Conservation (phyloP, 2,329 filamentous ascomycete species). For the Aaosphaeria pasadenensis region DNA sequence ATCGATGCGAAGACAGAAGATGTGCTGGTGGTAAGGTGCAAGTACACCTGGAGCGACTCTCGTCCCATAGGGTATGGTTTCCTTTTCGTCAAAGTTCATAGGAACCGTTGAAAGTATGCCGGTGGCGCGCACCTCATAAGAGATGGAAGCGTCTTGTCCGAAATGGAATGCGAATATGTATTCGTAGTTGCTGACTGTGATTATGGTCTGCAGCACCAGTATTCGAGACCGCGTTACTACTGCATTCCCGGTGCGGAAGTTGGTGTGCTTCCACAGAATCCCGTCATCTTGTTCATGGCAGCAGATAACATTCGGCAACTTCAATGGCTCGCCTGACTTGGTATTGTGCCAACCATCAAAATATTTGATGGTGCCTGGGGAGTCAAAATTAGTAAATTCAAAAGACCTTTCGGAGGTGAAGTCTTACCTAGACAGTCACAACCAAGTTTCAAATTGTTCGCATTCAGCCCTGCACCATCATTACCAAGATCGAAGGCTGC, state of each 20-base stretch:
- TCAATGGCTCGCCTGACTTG: slow-evolving; percentile 31
- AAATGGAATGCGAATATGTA: slow-evolving; percentile 13
- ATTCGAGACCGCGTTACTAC: slow-evolving; percentile 7
- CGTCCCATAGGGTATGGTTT: slow-evolving; percentile 8
- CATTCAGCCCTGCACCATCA: slow-evolving; percentile 41
- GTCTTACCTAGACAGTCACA: slow-evolving; percentile 43
- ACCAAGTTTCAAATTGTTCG: slow-evolving; percentile 43
- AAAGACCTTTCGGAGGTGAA: neutral
- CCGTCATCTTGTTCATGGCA: slow-evolving; percentile 59
- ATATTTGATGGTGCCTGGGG: slow-evolving; percentile 36
- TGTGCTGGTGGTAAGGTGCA: slow-evolving; percentile 14
- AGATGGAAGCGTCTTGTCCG: slow-evolving; percentile 10
- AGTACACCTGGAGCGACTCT: slow-evolving; percentile 11
- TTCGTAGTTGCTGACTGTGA: slow-evolving; percentile 11
- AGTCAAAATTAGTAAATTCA: neutral
- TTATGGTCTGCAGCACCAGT: neutral
- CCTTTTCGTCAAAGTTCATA: slow-evolving; percentile 12
- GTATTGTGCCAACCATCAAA: slow-evolving; percentile 41
- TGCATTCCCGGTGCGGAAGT: slow-evolving; percentile 12
- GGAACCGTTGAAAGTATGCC: slow-evolving; percentile 13
- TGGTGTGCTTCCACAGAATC: slow-evolving; percentile 17
- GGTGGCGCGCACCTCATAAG: slow-evolving; percentile 13
- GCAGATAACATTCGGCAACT: slow-evolving; percentile 43
- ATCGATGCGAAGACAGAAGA: slow-evolving; percentile 7
- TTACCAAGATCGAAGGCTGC: slow-evolving; percentile 46